A percentile compares a stretch with the other conserved stretches of the same genome.
Evolutionary conservation across 1,139 yeast genomes (phyloP).

Genomic region (Lodderomyces margitis): DNA sequence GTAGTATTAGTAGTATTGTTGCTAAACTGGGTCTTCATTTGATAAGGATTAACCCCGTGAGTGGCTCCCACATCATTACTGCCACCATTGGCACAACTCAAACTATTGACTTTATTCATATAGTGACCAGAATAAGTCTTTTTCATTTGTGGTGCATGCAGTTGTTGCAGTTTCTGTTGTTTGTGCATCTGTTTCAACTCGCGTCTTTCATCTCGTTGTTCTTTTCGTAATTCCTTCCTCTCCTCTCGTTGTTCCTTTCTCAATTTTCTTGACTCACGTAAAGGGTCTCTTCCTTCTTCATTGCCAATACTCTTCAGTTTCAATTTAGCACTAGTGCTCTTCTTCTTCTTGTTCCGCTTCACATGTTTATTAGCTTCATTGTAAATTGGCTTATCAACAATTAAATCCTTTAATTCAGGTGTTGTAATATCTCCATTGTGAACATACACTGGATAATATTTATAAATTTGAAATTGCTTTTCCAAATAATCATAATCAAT

Average conservation of each 20-base stretch:
- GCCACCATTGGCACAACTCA: slow-evolving; percentile 10
- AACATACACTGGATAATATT: slow-evolving; percentile 41
- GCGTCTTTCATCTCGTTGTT: slow-evolving; percentile 16
- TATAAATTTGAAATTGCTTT: slow-evolving; percentile 31
- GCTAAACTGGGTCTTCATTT: slow-evolving; percentile 6
- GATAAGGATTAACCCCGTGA: slow-evolving; percentile 10
- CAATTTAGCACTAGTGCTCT: slow-evolving; percentile 1
- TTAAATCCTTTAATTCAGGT: slow-evolving; percentile 35
- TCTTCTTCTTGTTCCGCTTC: slow-evolving; percentile 13
- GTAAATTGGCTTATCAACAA: slow-evolving; percentile 43
- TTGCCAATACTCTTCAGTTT: slow-evolving; percentile 4
- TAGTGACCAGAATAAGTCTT: slow-evolving; percentile 12
- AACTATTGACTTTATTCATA: slow-evolving; percentile 8
- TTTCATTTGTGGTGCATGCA: slow-evolving; percentile 6
- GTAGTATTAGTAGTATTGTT: neutral
- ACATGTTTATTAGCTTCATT: slow-evolving; percentile 39
- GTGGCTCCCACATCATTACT: slow-evolving; percentile 6
- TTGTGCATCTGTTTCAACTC: slow-evolving; percentile 14
- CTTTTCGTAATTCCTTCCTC: slow-evolving; percentile 13
- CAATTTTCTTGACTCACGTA: slow-evolving; percentile 11
- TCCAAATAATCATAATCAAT: slow-evolving; percentile 42
- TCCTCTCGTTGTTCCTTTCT: slow-evolving; percentile 12
- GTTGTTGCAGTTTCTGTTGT: slow-evolving; percentile 12
- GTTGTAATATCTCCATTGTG: slow-evolving; percentile 41
- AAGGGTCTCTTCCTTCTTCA: slow-evolving; percentile 6